Percentiles rank a stretch among this genome's conserved stretches.
These are phyloP conservation scores for Epichloe sp. DNA, from an alignment of 2,329 filamentous ascomycete genomes.

Conservation along the genomic window DNA sequence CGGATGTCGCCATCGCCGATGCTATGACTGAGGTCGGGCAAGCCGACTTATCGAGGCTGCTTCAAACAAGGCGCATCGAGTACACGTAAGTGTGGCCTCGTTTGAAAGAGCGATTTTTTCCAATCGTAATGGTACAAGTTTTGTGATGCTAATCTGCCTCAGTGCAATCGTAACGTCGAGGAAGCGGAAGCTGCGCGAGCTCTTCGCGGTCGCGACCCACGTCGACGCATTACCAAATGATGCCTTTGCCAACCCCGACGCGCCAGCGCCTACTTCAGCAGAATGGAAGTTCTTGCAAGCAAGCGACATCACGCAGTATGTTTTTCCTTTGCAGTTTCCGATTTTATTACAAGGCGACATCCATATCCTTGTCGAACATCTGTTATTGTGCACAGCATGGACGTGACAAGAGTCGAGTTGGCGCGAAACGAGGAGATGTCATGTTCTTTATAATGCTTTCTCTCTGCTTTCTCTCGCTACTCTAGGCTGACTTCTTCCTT, in stretches of 20 bases:
- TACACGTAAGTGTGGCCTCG: slow-evolving; percentile 39
- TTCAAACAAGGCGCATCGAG: slow-evolving; percentile 51
- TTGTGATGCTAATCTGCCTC: slow-evolving; percentile 28
- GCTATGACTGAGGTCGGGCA: slow-evolving; percentile 60
- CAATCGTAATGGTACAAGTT: slow-evolving; percentile 33
- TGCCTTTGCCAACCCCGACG: slow-evolving; percentile 43
- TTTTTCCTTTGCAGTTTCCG: slow-evolving; percentile 13
- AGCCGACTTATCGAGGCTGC: slow-evolving; percentile 52
- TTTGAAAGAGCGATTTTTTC: slow-evolving; percentile 35
- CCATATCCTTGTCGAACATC: not conserved
- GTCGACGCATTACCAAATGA: slow-evolving; percentile 46
- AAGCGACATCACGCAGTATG: slow-evolving; percentile 48
- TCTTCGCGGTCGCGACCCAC: slow-evolving; percentile 69
- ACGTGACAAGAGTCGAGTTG: not conserved
- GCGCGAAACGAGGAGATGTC: not conserved
- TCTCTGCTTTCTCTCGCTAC: not conserved
- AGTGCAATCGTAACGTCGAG: slow-evolving; percentile 68
- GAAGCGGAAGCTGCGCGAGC: slow-evolving; percentile 81
- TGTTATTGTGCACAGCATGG: slow-evolving; percentile 1
- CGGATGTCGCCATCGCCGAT: slow-evolving; percentile 56
- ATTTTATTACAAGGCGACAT: slow-evolving; percentile 8
- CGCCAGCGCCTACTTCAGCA: slow-evolving; percentile 35
- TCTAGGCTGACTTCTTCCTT: not conserved
- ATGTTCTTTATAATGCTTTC: not conserved
- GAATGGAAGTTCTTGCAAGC: slow-evolving; percentile 44